phyloP scores from a whole-genome alignment of 2,329 filamentous ascomycete species.

The Graphilbum sp. region DNA sequence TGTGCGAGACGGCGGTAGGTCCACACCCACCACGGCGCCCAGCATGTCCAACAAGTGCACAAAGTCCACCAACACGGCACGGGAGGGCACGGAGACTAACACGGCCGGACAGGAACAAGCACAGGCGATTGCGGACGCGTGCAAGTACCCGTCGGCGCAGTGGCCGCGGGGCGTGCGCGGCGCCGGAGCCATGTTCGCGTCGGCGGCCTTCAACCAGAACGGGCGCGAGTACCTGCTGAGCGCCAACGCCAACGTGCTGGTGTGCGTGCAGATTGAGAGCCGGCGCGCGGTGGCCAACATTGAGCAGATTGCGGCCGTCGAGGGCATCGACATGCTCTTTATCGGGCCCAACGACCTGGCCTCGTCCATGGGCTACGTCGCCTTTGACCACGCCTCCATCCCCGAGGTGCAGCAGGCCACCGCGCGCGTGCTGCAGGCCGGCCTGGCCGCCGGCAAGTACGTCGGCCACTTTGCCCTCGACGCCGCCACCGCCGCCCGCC shows the following conservation, averaged over 20 bases:
- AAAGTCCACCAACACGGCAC: no score
- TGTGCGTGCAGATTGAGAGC: conserved; percentile 28
- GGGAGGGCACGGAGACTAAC: no score
- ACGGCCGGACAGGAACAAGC: conserved; percentile 18
- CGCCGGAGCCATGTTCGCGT: conserved; percentile 15
- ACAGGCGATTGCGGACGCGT: conserved; percentile 21
- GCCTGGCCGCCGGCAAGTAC: conserved; percentile 17
- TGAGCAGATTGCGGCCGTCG: conserved; percentile 23
- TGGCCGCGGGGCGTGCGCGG: conserved; percentile 15
- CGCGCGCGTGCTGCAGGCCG: conserved; percentile 12
- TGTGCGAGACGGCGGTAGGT: conserved; percentile 26
- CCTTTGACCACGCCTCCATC: conserved; percentile 12
- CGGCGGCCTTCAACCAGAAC: conserved; percentile 16
- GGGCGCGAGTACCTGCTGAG: conserved; percentile 30
- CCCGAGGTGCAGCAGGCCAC: conserved; percentile 17
- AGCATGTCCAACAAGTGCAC: conserved; percentile 7
- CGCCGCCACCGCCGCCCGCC: conserved; percentile 14
- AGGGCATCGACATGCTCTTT: conserved; percentile 26
- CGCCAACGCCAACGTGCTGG: conserved; percentile 29
- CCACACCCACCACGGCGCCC: neutral
- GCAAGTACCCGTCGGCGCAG: conserved; percentile 33
- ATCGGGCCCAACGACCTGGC: conserved; percentile 29
- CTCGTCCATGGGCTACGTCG: conserved; percentile 24
- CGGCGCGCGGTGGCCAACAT: conserved; percentile 25
- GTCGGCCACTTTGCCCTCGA: conserved; percentile 18